Conservation (phyloP, 176 grass and related monocot genomes). For the Carex pumila region DNA sequence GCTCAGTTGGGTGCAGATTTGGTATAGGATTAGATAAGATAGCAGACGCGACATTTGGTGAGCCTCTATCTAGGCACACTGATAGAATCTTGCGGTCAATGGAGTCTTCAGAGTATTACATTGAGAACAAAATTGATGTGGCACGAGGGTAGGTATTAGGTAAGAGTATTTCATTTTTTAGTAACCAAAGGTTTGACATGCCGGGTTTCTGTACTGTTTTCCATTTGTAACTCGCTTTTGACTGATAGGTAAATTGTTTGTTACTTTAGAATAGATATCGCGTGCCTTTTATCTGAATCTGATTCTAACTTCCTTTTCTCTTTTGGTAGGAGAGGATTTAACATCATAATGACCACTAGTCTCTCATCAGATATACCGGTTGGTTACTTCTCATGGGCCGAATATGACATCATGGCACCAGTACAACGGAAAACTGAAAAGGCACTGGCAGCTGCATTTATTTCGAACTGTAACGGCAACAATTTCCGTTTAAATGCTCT, state of each 20-base stretch:
- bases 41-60: conserved; percentile 83
- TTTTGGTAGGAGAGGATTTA: conserved; percentile 69
- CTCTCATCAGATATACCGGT: conserved; percentile 95
- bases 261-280: background rate
- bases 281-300: background rate
- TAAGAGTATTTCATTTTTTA: conserved; percentile 31
- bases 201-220: background rate
- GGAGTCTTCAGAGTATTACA: conserved; percentile 97
- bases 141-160: conserved; percentile 97
- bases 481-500: conserved; percentile 95
- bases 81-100: conserved; percentile 76
- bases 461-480: conserved; percentile 91
- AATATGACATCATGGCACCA: conserved; percentile 90
- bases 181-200: background rate
- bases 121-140: conserved; percentile 63
- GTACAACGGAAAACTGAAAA: conserved; percentile 64
- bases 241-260: background rate
- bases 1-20: conserved; percentile 84
- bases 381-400: conserved; percentile 94
- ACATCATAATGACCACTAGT: conserved; percentile 94
- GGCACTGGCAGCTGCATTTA: conserved; percentile 82
- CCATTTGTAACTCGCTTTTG: background rate
- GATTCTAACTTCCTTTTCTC: conserved; percentile 18
- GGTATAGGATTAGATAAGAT: conserved; percentile 63
- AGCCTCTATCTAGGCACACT: conserved; percentile 35